phyloP scores from a whole-genome alignment of 2,329 filamentous ascomycete species.

The Scytalidium lignicola region DNA sequence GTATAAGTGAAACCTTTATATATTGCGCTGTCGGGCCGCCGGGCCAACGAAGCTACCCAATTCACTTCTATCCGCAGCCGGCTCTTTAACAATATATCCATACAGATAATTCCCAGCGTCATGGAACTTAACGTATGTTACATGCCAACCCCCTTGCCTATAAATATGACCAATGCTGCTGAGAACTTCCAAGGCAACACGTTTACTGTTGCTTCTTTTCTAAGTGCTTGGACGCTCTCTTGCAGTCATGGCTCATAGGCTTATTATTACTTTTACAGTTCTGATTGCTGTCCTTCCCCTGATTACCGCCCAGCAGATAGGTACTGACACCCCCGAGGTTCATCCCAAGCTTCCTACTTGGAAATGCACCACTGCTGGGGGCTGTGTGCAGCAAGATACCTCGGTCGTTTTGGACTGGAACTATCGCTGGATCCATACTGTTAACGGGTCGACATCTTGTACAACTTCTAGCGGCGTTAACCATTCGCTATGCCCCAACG shows the following conservation, averaged over 20 bases:
- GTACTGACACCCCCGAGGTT: slow-evolving; percentile 35
- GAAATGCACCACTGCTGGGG: slow-evolving; percentile 44
- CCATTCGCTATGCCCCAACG: slow-evolving; percentile 33
- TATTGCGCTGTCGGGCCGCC: too few species aligned
- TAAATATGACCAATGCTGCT: too few species aligned
- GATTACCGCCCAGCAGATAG: slow-evolving; percentile 37
- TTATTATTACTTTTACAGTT: not conserved
- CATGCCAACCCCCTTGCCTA: too few species aligned
- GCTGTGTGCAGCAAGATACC: slow-evolving; percentile 42
- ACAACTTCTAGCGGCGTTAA: slow-evolving; percentile 35
- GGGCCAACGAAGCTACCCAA: too few species aligned
- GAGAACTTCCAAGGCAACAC: too few species aligned
- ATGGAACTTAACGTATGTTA: too few species aligned
- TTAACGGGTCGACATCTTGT: slow-evolving; percentile 17
- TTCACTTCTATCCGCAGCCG: too few species aligned
- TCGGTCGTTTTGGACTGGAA: slow-evolving; percentile 43
- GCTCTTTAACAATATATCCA: too few species aligned
- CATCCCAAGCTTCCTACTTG: slow-evolving; percentile 47
- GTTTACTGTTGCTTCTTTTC: too few species aligned
- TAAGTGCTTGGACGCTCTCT: not conserved
- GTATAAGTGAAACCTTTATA: too few species aligned
- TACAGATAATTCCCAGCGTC: too few species aligned
- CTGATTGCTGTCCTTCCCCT: not conserved
- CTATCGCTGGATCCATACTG: slow-evolving; percentile 29
- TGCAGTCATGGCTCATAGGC: not conserved